phyloP scores from a whole-genome alignment of 129 eudicot genomes.

The Centella asiatica region DNA sequence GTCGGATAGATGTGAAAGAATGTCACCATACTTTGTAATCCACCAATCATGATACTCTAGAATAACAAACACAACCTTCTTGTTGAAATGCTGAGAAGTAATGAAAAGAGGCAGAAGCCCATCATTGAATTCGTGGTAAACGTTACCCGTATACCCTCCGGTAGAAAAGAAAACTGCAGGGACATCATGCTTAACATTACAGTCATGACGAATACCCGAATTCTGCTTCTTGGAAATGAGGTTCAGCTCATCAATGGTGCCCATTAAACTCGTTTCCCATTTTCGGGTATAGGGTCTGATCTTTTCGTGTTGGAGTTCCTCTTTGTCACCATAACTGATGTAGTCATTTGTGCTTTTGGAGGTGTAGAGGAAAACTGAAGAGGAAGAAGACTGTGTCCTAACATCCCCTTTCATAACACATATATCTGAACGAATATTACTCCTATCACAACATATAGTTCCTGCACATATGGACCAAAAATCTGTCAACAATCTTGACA shows the following conservation, averaged over 20 bases:
- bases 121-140: slow-evolving; percentile 90
- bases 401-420: slow-evolving; percentile 94
- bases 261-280: slow-evolving; percentile 83
- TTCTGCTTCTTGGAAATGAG: slow-evolving; percentile 38
- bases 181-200: slow-evolving; percentile 76
- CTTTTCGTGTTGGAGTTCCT: slow-evolving; percentile 47
- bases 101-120: slow-evolving; percentile 83
- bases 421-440: slow-evolving; percentile 59
- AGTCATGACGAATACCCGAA: slow-evolving; percentile 18
- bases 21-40: slow-evolving; percentile 60
- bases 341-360: slow-evolving; percentile 16
- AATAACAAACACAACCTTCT: slow-evolving; percentile 84
- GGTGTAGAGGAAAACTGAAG: slow-evolving; percentile 53
- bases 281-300: slow-evolving; percentile 82
- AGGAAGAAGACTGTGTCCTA: slow-evolving; percentile 63
- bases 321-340: slow-evolving; percentile 6
- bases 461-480: slow-evolving; percentile 37
- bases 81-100: slow-evolving; percentile 74
- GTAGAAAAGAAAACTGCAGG: slow-evolving; percentile 97
- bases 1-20: slow-evolving; percentile 66
- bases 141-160: slow-evolving; percentile 95
- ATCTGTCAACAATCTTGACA: not conserved
- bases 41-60: slow-evolving; percentile 95
- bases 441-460: slow-evolving; percentile 89
- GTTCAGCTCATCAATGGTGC: slow-evolving; percentile 56